Conservation (phyloP, 352 stramenopile species). For the Aphanomyces euteiches region DNA sequence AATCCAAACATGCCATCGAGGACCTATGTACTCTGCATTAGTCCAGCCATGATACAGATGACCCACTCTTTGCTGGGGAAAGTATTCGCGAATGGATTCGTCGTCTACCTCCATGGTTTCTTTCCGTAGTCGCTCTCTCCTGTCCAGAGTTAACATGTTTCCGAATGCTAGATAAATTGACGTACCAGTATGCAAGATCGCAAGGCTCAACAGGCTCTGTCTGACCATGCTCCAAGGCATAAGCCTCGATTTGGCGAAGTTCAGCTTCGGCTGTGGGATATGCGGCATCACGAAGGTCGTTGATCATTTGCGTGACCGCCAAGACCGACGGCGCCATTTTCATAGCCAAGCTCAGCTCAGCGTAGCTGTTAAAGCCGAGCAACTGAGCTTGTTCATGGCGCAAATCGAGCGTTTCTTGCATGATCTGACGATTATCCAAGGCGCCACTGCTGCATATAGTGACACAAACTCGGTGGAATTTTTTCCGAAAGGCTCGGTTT, state of each 20-base stretch:
- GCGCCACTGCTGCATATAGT: slow-evolving; percentile 82
- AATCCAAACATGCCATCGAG: slow-evolving; percentile 95
- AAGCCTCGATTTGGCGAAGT: slow-evolving; percentile 83
- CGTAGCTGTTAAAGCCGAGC: slow-evolving; percentile 93
- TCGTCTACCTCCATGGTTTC: slow-evolving; percentile 94
- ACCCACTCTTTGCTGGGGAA: slow-evolving; percentile 68
- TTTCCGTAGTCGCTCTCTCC: slow-evolving; percentile 93
- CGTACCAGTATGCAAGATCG: slow-evolving; percentile 93
- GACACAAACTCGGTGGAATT: slow-evolving; percentile 91
- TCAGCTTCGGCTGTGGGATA: slow-evolving; percentile 88
- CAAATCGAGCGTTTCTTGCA: slow-evolving; percentile 91
- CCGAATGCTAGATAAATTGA: neutral
- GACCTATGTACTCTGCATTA: slow-evolving; percentile 33
- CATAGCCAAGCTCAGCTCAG: slow-evolving; percentile 87
- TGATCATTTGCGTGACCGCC: slow-evolving; percentile 90
- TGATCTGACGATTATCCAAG: slow-evolving; percentile 92
- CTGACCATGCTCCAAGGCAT: slow-evolving; percentile 79
- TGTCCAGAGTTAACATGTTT: slow-evolving; percentile 10
- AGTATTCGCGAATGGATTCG: slow-evolving; percentile 97
- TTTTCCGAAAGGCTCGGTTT: slow-evolving; percentile 88
- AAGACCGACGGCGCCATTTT: slow-evolving; percentile 95
- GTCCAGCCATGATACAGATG: neutral
- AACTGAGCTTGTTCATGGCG: slow-evolving; percentile 88
- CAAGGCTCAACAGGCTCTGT: slow-evolving; percentile 82
- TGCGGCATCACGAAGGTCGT: slow-evolving; percentile 91